Base-by-base conservation (phyloP, 257 asterid species). In the Nicotiana benthamiana region DNA sequence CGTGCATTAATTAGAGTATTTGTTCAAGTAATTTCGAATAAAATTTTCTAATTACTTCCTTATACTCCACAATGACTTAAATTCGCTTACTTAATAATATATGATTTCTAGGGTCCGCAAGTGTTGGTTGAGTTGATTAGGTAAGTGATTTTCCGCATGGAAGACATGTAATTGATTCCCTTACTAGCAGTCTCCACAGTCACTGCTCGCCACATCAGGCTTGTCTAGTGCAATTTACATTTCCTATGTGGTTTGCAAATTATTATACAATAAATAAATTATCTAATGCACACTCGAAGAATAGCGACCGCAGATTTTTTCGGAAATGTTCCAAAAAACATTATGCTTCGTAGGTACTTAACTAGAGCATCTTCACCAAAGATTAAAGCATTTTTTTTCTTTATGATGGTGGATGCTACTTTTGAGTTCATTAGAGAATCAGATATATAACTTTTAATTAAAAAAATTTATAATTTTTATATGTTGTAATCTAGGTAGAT, bases 331-430 rank as follows among this genome's bases (percentile, higher is more conserved):
- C 11, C 48, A 8, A 40, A 40, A 8, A 36, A 1, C 6, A 27
- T 64, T 48, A 66, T 32, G 46, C 48, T 46, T 68, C 26, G 15
- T 28, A 13, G 17, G 43, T 48, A 15, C 18, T 60, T 64, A 46
- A 79, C 34, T 34, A 61, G 57, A 74, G 81, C 78, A 83, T 75
- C 70, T 51, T 83, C 27, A 36, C 77, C 18, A 7, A 72, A 46
- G 26, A 72, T 3, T 13, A n/a, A 12, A 36, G 3, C 30, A 15
- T 16, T 13, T 13, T 2, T 65, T 18, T 5, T 3, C 51, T 51
- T 27, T 26, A 52, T 17, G 75, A 7, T 59, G 70, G 79, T 51
- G 80, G 80, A 75, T 36, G 54, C 77, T 51, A 75, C 61, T 52
- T 83, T 68, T 63, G 62, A 34, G 54, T 63, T 75, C 20, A 36